Conservation (phyloP, 371 early-diverging fungal genomes). For the Mortierella sp. region DNA sequence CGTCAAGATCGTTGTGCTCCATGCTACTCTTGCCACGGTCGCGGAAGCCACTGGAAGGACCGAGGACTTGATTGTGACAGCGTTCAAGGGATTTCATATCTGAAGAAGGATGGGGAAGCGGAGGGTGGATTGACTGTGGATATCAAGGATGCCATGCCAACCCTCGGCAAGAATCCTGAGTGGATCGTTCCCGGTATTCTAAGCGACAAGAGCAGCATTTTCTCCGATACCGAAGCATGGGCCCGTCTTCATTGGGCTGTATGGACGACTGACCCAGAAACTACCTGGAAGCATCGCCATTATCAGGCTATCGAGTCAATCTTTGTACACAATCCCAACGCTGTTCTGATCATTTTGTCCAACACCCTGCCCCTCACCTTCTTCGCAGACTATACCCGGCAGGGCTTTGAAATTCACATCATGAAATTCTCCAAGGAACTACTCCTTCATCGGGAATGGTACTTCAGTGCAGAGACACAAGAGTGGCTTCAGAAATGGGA, state of each 20-base stretch:
- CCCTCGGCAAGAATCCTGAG: slow-evolving; percentile 59
- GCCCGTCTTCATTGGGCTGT: slow-evolving; percentile 73
- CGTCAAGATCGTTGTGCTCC: slow-evolving; percentile 61
- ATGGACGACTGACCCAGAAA: slow-evolving; percentile 72
- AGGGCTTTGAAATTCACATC: slow-evolving; percentile 72
- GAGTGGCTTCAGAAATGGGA: slow-evolving; percentile 73
- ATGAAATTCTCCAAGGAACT: slow-evolving; percentile 68
- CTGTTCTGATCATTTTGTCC: slow-evolving; percentile 71
- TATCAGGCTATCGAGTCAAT: slow-evolving; percentile 72
- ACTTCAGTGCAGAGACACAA: slow-evolving; percentile 68
- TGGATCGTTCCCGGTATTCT: slow-evolving; percentile 72
- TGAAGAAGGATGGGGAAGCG: slow-evolving; percentile 16
- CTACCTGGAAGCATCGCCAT: slow-evolving; percentile 71
- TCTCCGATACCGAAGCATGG: slow-evolving; percentile 72
- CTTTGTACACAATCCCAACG: slow-evolving; percentile 73
- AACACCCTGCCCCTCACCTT: slow-evolving; percentile 69
- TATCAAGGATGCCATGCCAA: slow-evolving; percentile 61
- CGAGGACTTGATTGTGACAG: slow-evolving; percentile 64
- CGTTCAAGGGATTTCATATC: slow-evolving; percentile 63
- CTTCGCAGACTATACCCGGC: slow-evolving; percentile 64
- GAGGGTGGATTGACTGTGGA: slow-evolving; percentile 17
- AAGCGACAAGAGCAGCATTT: slow-evolving; percentile 66
- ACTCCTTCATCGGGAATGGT: slow-evolving; percentile 70
- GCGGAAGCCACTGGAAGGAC: slow-evolving; percentile 65
- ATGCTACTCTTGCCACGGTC: slow-evolving; percentile 70